Percentiles rank a stretch among this genome's conserved stretches.
Evolutionary conservation across 768 basidiomycete species (phyloP).

Genomic region (Podaxis mareebaensis): DNA sequence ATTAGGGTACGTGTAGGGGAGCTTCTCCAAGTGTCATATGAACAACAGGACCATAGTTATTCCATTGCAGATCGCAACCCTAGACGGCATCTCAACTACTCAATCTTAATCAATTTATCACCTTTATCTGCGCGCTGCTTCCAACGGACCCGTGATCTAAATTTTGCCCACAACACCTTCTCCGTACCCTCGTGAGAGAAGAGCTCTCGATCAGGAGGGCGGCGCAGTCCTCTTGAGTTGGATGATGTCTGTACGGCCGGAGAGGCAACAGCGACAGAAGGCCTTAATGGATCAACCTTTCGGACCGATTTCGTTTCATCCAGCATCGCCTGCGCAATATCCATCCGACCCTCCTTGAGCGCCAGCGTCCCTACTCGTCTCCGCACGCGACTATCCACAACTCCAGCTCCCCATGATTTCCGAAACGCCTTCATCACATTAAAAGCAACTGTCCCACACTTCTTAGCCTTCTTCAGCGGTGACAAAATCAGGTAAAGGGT

Average conservation of each 20-base stretch:
- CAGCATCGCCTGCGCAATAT: slow-evolving; percentile 38
- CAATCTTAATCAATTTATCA: background rate
- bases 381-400: slow-evolving; percentile 60
- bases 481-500: slow-evolving; percentile 63
- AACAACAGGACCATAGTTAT: background rate
- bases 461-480: slow-evolving; percentile 46
- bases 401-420: slow-evolving; percentile 52
- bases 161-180: background rate
- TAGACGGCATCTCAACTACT: background rate
- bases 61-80: background rate
- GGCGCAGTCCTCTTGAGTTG: slow-evolving; percentile 7
- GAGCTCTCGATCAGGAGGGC: slow-evolving; percentile 5
- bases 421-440: slow-evolving; percentile 46
- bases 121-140: background rate
- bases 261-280: background rate
- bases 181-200: background rate
- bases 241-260: background rate
- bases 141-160: background rate
- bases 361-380: slow-evolving; percentile 60
- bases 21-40: background rate
- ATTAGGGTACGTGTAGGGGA: background rate
- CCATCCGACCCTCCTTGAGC: slow-evolving; percentile 62
- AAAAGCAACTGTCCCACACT: slow-evolving; percentile 57
- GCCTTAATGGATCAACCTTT: background rate
- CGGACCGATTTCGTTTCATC: background rate